These are phyloP conservation scores for Ustilago tritici DNA, from an alignment of 1,284 basidiomycete species.

Conservation along the genomic window DNA sequence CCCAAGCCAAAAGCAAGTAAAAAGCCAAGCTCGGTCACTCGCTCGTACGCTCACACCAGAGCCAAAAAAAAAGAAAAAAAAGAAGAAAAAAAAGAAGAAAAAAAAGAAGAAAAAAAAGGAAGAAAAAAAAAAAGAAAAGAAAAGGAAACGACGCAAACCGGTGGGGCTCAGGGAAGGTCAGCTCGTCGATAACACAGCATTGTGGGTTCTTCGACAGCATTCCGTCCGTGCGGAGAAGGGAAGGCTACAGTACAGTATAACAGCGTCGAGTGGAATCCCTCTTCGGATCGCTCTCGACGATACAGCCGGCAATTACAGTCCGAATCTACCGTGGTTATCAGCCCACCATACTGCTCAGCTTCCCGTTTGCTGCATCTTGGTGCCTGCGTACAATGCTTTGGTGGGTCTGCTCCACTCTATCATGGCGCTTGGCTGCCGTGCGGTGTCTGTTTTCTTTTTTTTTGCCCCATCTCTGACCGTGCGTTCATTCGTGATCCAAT, in stretches of 20 bases:
- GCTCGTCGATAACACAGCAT: not conserved
- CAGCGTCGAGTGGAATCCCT: constrained; percentile 14
- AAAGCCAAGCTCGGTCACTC: constrained; percentile 9
- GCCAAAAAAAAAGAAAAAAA: too few species aligned
- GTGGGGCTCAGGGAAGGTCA: not conserved
- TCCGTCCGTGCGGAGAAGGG: not conserved
- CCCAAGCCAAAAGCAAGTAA: not conserved
- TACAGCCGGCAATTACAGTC: not conserved
- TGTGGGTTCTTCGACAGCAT: not conserved
- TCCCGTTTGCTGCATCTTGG: not conserved
- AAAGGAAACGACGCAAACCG: not conserved
- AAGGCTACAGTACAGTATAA: not conserved
- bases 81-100: too few species aligned
- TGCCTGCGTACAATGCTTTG: constrained; percentile 4
- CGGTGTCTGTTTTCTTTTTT: not conserved
- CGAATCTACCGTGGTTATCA: not conserved
- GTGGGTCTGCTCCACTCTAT: not conserved
- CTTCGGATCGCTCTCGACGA: not conserved
- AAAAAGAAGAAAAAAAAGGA: too few species aligned
- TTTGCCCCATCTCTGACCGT: not conserved
- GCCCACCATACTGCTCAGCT: constrained; percentile 1
- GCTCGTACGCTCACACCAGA: not conserved
- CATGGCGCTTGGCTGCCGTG: not conserved
- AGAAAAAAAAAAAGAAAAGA: too few species aligned
- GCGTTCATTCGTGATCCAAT: not conserved